Base-by-base conservation (phyloP, 1,139 yeast species). In the Magnusiomyces suaveolens region DNA sequence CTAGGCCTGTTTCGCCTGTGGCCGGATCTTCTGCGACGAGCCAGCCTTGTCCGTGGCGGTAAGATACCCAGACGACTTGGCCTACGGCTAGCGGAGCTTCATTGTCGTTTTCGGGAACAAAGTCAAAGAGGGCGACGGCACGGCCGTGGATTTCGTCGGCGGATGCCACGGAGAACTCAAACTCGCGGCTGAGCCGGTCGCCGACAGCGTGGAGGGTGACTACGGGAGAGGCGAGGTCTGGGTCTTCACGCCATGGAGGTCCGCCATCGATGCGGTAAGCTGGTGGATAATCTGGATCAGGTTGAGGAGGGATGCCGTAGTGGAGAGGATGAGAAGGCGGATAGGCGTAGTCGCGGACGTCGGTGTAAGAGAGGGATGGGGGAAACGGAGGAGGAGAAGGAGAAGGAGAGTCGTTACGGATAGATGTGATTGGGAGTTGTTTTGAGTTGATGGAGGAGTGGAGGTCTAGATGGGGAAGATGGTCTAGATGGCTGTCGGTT, bases 31-130 rank as follows among this genome's bases (percentile, higher is more conserved):
- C 87, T 0, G 97, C 97, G 51, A 92, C 97, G 3, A 94, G 76
- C 99, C 98, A 92, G 4, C 99, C 99, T 67, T 92, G 97, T 23
- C 97, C 97, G 67, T 92, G 96, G 59, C 95, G 79, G 68, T 90
- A 90, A 57, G 85, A 82, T 36, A 92, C 85, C 80, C 92, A 84
- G 2, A 94, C 81, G 21, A 81, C 69, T 69, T 92, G 97, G 43
- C 96, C 96, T 63, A 86, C 95, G 8, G 69, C 70, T 46, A 92
- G 72, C 16, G 79, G 81, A 53, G 90, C 82, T 64, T 92, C 99
- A 67, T 92, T 92, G 62, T 88, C 96, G 68, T 92, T 92, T 66
- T 92, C 97, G 0, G 98, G 96, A 36, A 73, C 76, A 66, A 92
- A 92, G 63, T 90, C 94, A 69, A 89, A 92, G 53, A 94, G 69